phyloP scores from a whole-genome alignment of 192 early-diverging fungal species.

The Cladochytrium replicatum region DNA sequence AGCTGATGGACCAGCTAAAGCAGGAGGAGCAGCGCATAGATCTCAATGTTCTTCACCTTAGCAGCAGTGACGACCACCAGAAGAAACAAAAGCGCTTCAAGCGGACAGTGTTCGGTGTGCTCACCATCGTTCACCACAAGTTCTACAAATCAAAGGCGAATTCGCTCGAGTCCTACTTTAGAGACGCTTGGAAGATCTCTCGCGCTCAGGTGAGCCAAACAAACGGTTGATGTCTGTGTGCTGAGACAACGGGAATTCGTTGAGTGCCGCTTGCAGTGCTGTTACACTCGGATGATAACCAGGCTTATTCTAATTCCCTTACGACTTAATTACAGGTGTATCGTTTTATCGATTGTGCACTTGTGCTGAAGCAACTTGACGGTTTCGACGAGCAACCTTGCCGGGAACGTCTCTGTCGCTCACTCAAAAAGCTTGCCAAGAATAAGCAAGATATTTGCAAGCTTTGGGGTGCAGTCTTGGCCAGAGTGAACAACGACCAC shows the following conservation, averaged over 20 bases:
- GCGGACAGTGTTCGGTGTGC: conserved; percentile 30
- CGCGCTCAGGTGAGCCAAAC: too few relatives aligned
- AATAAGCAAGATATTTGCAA: conserved; percentile 23
- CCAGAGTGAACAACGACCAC: conserved; percentile 21
- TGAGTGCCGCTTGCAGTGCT: too few relatives aligned
- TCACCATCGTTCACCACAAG: conserved; percentile 29
- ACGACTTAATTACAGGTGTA: conserved; percentile 39
- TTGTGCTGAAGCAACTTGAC: conserved; percentile 35
- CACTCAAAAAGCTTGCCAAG: conserved; percentile 35
- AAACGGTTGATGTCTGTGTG: too few relatives aligned
- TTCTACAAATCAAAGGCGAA: conserved; percentile 29
- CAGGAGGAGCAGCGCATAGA: conserved; percentile 26
- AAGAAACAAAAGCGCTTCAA: conserved; percentile 26
- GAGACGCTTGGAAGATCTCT: conserved; percentile 37
- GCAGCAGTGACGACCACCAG: conserved; percentile 18
- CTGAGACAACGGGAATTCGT: too few relatives aligned
- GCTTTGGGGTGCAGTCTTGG: conserved; percentile 32
- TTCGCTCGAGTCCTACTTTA: conserved; percentile 32
- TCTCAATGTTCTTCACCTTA: conserved; percentile 22
- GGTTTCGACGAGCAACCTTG: conserved; percentile 31
- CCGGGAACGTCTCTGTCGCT: conserved; percentile 43
- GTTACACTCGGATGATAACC: too few relatives aligned
- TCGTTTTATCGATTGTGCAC: conserved; percentile 40
- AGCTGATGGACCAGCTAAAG: conserved; percentile 11
- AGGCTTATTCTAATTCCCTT: too few relatives aligned